These are phyloP conservation scores for Pichia sp. DNA, from an alignment of 1,139 yeast genomes.

Conservation along the genomic window DNA sequence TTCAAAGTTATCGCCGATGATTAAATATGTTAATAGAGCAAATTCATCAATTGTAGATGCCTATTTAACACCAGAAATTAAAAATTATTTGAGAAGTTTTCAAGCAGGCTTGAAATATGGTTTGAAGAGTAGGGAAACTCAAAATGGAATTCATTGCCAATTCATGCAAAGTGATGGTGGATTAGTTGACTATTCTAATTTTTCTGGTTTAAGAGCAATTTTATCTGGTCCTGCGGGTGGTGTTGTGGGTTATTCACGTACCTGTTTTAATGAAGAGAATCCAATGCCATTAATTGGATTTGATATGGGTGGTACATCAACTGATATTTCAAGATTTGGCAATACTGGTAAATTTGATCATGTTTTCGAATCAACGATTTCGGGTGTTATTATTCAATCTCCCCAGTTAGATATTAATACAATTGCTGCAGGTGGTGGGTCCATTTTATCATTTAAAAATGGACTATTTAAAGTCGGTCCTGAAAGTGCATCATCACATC, in stretches of 20 bases:
- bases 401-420: constrained; percentile 55
- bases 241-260: constrained; percentile 49
- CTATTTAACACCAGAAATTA: constrained; percentile 66
- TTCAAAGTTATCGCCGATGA: constrained; percentile 63
- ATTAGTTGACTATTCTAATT: constrained; percentile 39
- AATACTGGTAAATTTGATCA: constrained; percentile 41
- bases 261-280: constrained; percentile 40
- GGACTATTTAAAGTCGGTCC: constrained; percentile 56
- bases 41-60: constrained; percentile 74
- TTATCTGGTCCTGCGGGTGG: constrained; percentile 62
- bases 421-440: constrained; percentile 60
- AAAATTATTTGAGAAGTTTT: constrained; percentile 53
- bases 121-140: constrained; percentile 30
- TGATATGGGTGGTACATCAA: constrained; percentile 61
- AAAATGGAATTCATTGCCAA: constrained; percentile 32
- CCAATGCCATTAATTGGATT: constrained; percentile 46
- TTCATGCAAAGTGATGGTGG: constrained; percentile 64
- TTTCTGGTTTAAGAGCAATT: constrained; percentile 48
- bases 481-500: constrained; percentile 55
- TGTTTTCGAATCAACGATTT: constrained; percentile 50
- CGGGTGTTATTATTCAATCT: constrained; percentile 50
- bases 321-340: constrained; percentile 48
- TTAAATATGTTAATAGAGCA: constrained; percentile 63
- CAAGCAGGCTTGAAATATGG: constrained; percentile 55
- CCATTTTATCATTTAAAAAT: constrained; percentile 45